A percentile compares a stretch with the other conserved stretches of the same genome.
Evolutionary conservation across 2,329 filamentous ascomycete species (phyloP).

Genomic region (Penicillium sp.): DNA sequence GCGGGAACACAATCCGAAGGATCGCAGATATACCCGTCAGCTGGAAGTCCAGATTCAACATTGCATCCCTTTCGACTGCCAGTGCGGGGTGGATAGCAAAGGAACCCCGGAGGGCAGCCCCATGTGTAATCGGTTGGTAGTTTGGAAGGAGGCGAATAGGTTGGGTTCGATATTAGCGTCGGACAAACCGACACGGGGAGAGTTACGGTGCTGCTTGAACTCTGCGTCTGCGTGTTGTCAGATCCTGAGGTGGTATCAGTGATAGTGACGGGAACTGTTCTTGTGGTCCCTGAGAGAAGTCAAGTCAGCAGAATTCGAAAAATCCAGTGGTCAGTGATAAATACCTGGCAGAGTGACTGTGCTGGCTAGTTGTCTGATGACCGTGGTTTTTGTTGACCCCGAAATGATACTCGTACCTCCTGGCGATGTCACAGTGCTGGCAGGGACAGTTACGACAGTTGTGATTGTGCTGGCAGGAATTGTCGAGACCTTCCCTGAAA

Average conservation of each 20-base stretch:
- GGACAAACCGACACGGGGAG: slow-evolving; percentile 30
- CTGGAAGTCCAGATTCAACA: slow-evolving; percentile 45
- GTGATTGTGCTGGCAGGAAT: slow-evolving; percentile 13
- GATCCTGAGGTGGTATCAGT: not conserved
- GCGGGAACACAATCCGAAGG: slow-evolving; percentile 45
- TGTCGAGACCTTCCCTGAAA: slow-evolving; percentile 4
- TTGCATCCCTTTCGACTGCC: slow-evolving; percentile 39
- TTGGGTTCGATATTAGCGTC: slow-evolving; percentile 32
- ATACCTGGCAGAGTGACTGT: slow-evolving; percentile 4
- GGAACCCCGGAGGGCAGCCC: slow-evolving; percentile 49
- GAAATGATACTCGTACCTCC: slow-evolving; percentile 7
- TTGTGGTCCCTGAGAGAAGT: not conserved
- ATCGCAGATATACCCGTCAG: slow-evolving; percentile 42
- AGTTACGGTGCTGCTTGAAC: not conserved
- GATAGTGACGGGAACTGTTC: not conserved
- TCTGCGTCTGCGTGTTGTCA: not conserved
- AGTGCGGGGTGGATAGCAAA: slow-evolving; percentile 44
- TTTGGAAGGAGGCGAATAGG: slow-evolving; percentile 29
- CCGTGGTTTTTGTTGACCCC: slow-evolving; percentile 5
- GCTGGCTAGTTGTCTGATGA: not conserved
- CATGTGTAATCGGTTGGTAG: slow-evolving; percentile 41
- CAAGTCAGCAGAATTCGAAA: not conserved
- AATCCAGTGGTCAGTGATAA: not conserved
- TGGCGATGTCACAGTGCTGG: slow-evolving; percentile 5
- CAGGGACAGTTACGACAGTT: slow-evolving; percentile 4